Conservation (phyloP, 768 basidiomycete species). For the Tulasnella sp. region DNA sequence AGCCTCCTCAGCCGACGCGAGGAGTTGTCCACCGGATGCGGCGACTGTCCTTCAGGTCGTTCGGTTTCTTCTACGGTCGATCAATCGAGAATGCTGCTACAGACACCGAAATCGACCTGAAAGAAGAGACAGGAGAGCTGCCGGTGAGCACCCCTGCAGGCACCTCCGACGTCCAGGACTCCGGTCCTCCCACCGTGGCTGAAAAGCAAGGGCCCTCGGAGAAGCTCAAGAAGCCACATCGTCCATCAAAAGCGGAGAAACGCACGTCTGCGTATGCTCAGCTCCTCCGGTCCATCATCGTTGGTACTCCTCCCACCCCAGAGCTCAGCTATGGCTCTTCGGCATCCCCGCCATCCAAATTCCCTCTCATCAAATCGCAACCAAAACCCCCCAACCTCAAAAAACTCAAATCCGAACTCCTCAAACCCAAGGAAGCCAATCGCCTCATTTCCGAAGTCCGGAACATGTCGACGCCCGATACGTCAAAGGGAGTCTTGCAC, state of each 20-base stretch:
- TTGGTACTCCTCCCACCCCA: slow-evolving; percentile 31
- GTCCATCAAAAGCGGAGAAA: slow-evolving; percentile 33
- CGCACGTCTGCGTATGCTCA: slow-evolving; percentile 53
- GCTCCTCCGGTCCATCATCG: slow-evolving; percentile 53
- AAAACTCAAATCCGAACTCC: slow-evolving; percentile 57
- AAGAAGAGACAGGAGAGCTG: slow-evolving; percentile 30
- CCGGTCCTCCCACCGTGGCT: not conserved
- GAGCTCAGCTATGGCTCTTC: slow-evolving; percentile 18
- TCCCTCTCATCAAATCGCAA: slow-evolving; percentile 22
- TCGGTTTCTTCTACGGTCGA: slow-evolving; percentile 32
- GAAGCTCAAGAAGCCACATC: slow-evolving; percentile 7
- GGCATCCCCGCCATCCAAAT: slow-evolving; percentile 24
- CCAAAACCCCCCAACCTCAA: slow-evolving; percentile 34
- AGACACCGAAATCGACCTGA: slow-evolving; percentile 20
- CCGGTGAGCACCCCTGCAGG: not conserved
- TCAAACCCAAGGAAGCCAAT: slow-evolving; percentile 54
- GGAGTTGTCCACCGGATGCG: slow-evolving; percentile 7
- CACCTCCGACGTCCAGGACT: not conserved
- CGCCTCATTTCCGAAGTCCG: slow-evolving; percentile 63
- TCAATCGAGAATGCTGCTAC: slow-evolving; percentile 26
- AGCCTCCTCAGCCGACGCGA: not conserved
- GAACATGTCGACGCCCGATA: slow-evolving; percentile 40
- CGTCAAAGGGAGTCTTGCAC: slow-evolving; percentile 16
- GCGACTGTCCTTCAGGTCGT: slow-evolving; percentile 41
- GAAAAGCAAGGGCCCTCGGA: not conserved